Evolutionary conservation across 441 rosid genomes (phyloP), one percentile per base, ranked within the genome.

Genomic region (Erodium texanum): DNA sequence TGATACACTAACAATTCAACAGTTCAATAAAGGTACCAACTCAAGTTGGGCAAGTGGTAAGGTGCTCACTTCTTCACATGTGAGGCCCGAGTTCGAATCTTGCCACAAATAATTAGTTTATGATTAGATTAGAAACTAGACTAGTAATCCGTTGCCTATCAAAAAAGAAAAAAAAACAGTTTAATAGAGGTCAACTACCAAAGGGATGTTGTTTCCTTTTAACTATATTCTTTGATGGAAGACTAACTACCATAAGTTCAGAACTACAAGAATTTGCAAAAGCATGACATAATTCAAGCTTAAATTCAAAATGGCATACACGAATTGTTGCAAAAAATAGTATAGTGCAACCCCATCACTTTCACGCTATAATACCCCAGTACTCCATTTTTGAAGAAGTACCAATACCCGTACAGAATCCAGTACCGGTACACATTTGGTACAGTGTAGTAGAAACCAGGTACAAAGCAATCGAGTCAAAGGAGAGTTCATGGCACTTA

Each of bases 391-490:
- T 41, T 41, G 10, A 41, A 41, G 48, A 41, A 41, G 48, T 41
- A 8, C 1, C 9, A 41, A 2, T 12, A 41, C 11, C 12, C 45
- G 7, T 38, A 8, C 11, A 38, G 45, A 27, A 27, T 27, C 29
- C 4, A 4, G 29, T 27, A 4, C 48, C 1, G 12, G 48, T 41
- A 2, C 12, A 12, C 12, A 9, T 41, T 7, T 41, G 48, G 48
- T 41, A 41, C 3, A 12, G 2, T 27, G 4, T 27, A 27, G 12
- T 41, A 41, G 12, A 41, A 89, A 67, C 99, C 99, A 66, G 19
- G 88, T 96, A 41, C 99, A 97, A 81, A 78, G 96, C 98, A 87
- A 72, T 74, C 24, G 62, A 56, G 74, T 36, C 15, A 66, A 36
- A 19, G 34, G 56, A 41, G 29, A 73, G 27, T 36, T 61, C 65